Evolutionary conservation across 1,284 basidiomycete species (phyloP), one percentile per base, ranked within the genome.

Genomic region (Anthracocystis panici-leucophaei): DNA sequence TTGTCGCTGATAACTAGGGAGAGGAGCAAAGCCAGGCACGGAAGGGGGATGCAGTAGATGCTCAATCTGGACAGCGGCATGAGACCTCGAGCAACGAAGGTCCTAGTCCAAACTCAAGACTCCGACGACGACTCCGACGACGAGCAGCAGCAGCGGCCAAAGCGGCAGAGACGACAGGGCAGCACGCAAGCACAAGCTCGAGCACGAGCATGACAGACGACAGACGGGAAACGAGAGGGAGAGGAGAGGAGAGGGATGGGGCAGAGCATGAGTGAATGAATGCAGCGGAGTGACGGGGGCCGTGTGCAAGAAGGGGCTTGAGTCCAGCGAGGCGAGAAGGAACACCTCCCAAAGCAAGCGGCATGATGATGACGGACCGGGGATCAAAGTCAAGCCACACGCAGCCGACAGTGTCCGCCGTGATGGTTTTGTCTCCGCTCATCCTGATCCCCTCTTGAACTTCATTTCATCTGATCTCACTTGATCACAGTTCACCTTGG

Each of bases 31-130:
- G 33, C 46, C 12, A 50, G 57, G 56, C 35, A 60, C 50, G 51
- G 29, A 11, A 45, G 27, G 41, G 46, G 25, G 23, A n/a, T n/a
- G n/a, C 9, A n/a, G 66, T 69, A 69, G 66, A 69, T 69, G 66
- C 60, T 63, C 60, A 69, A 69, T 57, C 35, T 62, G 20, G 35
- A 33, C 27, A 33, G 51, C 46, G 49, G 65, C 42, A 54, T 35
- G 9, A 50, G 53, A 25, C 40, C 41, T 27, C 25, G 20, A 38
- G 20, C 16, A 27, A 33, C 11, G 11, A 35, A 12, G 20, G 5
- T 49, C 41, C 25, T 44, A 41, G 46, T 38, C 38, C n/a, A 44
- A 61, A 54, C 7, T 12, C 48, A 20, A 41, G 27, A 50, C 54
- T 63, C 53, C 48, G 51, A 54, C 51, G 33, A 31, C 5, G 35